Conservation (phyloP, 805 yeast genomes). For the Grigorovia jiainica region DNA sequence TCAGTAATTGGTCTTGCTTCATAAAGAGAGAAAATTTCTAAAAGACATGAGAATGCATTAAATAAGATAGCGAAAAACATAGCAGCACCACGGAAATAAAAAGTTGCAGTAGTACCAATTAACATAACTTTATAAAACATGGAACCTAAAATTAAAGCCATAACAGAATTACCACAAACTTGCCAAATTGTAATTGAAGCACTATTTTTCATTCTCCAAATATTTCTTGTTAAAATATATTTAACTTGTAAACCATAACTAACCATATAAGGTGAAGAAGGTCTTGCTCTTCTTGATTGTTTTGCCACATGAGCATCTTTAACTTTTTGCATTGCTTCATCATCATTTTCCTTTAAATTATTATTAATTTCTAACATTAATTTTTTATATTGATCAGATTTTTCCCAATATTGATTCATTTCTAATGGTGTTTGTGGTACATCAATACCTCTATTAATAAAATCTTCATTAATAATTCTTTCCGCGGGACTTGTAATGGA, state of each 20-base stretch:
- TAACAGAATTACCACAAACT: constrained; percentile 37
- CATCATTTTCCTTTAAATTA: constrained; percentile 26
- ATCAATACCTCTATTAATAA: constrained; percentile 35
- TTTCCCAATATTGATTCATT: constrained; percentile 49
- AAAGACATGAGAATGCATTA: constrained; percentile 50
- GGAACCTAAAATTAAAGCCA: constrained; percentile 49
- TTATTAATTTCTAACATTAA: constrained; percentile 38
- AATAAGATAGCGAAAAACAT: constrained; percentile 59
- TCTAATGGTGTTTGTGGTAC: constrained; percentile 58
- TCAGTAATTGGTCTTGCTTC: constrained; percentile 51
- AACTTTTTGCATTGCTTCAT: constrained; percentile 11
- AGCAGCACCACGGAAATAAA: constrained; percentile 51
- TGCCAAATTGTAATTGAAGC: constrained; percentile 37
- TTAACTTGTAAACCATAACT: constrained; percentile 44
- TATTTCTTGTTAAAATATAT: constrained; percentile 37
- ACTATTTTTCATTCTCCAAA: constrained; percentile 42
- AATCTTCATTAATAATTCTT: constrained; percentile 31
- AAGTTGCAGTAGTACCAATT: constrained; percentile 33
- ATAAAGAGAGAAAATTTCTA: constrained; percentile 47
- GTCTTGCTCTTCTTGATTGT: constrained; percentile 40
- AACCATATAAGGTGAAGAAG: constrained; percentile 44
- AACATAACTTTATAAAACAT: constrained; percentile 43
- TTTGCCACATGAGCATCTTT: constrained; percentile 40
- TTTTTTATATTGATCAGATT: constrained; percentile 36
- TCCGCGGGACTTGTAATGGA: constrained; percentile 62